Percentiles rank a stretch among this genome's conserved stretches.
These are phyloP conservation scores for Aspergillus chevalieri DNA, from an alignment of 2,329 filamentous ascomycete species.

Conservation along the genomic window DNA sequence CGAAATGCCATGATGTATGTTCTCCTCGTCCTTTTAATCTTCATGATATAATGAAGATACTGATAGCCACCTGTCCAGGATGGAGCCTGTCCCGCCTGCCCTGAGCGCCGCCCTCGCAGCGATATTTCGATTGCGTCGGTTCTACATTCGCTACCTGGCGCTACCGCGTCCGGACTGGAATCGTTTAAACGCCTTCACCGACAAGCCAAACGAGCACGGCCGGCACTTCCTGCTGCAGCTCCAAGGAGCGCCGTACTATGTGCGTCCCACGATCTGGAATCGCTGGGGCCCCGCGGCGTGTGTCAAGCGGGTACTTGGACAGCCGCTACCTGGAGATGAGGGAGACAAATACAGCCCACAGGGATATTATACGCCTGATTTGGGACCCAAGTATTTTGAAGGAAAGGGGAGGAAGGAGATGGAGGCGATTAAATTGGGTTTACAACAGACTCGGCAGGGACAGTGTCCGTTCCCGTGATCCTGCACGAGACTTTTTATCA, in stretches of 20 bases:
- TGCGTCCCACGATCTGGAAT: constrained; percentile 52
- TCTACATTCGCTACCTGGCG: constrained; percentile 51
- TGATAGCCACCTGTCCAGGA: constrained; percentile 18
- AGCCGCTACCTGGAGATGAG: constrained; percentile 44
- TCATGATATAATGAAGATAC: not conserved
- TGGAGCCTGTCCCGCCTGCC: constrained; percentile 28
- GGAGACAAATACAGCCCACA: constrained; percentile 42
- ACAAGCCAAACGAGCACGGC: constrained; percentile 49
- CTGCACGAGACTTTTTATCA: not conserved
- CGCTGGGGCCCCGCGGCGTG: constrained; percentile 56
- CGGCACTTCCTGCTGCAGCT: constrained; percentile 49
- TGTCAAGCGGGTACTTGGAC: constrained; percentile 40
- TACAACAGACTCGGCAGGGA: constrained; percentile 34
- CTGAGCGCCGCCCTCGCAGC: constrained; percentile 36
- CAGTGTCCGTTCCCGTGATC: constrained; percentile 42
- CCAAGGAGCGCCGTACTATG: constrained; percentile 60
- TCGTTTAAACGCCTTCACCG: constrained; percentile 36
- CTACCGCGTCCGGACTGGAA: constrained; percentile 51
- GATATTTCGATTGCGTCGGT: constrained; percentile 47
- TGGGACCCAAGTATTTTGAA: constrained; percentile 54
- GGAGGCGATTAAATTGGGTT: constrained; percentile 33
- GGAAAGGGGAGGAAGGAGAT: constrained; percentile 42
- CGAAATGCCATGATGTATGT: constrained; percentile 59
- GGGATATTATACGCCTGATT: constrained; percentile 49
- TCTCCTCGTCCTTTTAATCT: not conserved